phyloP scores from a whole-genome alignment of 352 stramenopile species.

The Phytopythium sindhum region DNA sequence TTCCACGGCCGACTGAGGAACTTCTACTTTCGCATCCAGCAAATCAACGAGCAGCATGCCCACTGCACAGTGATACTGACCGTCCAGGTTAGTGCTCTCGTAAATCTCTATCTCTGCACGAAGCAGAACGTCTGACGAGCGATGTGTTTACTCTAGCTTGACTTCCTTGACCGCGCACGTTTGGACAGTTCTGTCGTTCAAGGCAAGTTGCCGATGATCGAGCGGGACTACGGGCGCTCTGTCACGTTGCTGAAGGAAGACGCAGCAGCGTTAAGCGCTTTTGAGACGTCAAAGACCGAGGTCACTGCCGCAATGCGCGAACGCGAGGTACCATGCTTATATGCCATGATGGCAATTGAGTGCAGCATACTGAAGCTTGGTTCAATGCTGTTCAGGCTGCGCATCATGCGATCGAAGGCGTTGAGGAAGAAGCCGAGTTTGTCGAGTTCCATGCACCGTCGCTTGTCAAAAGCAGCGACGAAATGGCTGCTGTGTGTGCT shows the following conservation, averaged over 20 bases:
- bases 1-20: slow-evolving; percentile 68
- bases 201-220: slow-evolving; percentile 51
- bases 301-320: slow-evolving; percentile 34
- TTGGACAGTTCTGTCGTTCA: slow-evolving; percentile 47
- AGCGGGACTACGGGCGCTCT: slow-evolving; percentile 48
- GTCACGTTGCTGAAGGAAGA: slow-evolving; percentile 46
- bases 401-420: slow-evolving; percentile 52
- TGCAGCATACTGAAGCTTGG: not conserved
- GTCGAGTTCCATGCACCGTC: slow-evolving; percentile 64
- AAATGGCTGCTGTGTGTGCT: slow-evolving; percentile 48
- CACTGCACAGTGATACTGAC: slow-evolving; percentile 37
- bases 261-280: slow-evolving; percentile 15
- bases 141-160: slow-evolving; percentile 20
- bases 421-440: slow-evolving; percentile 77
- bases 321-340: slow-evolving; percentile 23
- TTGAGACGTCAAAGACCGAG: slow-evolving; percentile 25
- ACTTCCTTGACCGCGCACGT: slow-evolving; percentile 44
- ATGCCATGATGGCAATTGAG: not conserved
- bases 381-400: slow-evolving; percentile 18
- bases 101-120: not conserved
- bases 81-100: slow-evolving; percentile 38
- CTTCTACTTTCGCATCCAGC: slow-evolving; percentile 59
- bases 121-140: not conserved
- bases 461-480: slow-evolving; percentile 51
- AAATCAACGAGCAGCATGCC: slow-evolving; percentile 40